These are phyloP conservation scores for Rhizoclosmatium globosum DNA, from an alignment of 192 early-diverging fungal genomes.

Conservation along the genomic window DNA sequence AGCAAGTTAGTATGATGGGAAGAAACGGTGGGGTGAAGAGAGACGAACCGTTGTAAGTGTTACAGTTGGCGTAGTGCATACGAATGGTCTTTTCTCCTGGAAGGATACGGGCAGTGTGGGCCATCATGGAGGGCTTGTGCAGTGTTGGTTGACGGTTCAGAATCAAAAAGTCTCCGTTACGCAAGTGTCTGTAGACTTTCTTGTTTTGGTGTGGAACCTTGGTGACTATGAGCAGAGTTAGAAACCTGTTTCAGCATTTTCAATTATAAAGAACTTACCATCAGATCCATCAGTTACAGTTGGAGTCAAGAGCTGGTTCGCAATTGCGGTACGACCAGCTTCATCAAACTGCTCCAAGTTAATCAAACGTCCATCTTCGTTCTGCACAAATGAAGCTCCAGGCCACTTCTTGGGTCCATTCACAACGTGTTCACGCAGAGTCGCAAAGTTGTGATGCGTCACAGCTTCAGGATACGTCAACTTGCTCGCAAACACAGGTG, in stretches of 20 bases:
- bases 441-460: slow-evolving; percentile 92
- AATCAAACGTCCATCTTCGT: slow-evolving; percentile 91
- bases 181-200: slow-evolving; percentile 95
- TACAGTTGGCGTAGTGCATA: slow-evolving; percentile 96
- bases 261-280: slow-evolving; percentile 37
- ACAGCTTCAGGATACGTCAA: slow-evolving; percentile 99
- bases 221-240: slow-evolving; percentile 3
- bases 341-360: slow-evolving; percentile 81
- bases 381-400: slow-evolving; percentile 92
- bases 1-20: slow-evolving; percentile 53
- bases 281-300: slow-evolving; percentile 31
- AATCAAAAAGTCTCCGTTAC: slow-evolving; percentile 96
- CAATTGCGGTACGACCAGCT: slow-evolving; percentile 91
- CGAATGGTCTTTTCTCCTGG: slow-evolving; percentile 98
- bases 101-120: slow-evolving; percentile 93
- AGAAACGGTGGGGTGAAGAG: slow-evolving; percentile 9
- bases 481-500: slow-evolving; percentile 92
- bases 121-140: slow-evolving; percentile 99
- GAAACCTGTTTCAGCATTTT: not conserved
- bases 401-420: slow-evolving; percentile 97
- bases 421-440: slow-evolving; percentile 89
- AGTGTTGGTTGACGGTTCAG: slow-evolving; percentile 99
- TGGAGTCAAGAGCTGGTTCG: slow-evolving; percentile 84
- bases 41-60: slow-evolving; percentile 48
- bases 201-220: slow-evolving; percentile 82